A percentile compares a stretch with the other conserved stretches of the same genome.
Conservation (phyloP, 2,329 filamentous ascomycete species). For the Microsporum canis region DNA sequence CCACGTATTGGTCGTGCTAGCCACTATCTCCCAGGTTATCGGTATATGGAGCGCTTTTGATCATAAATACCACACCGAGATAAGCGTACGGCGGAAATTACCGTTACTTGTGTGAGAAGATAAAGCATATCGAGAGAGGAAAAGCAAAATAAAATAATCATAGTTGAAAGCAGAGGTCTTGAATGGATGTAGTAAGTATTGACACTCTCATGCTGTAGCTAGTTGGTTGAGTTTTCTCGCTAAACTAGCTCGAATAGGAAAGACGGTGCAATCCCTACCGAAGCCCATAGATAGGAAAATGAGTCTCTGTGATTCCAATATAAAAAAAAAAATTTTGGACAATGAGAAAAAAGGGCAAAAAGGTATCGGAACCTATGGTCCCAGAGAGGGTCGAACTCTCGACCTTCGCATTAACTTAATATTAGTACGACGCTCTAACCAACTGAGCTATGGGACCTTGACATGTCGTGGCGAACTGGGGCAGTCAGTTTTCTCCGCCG, state of each 20-base stretch:
- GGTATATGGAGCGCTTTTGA: constrained; percentile 78
- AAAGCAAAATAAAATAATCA: background rate
- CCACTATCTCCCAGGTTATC: constrained; percentile 43
- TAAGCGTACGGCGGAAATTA: background rate
- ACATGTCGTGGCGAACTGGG: background rate
- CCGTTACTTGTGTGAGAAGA: background rate
- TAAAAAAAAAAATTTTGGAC: background rate
- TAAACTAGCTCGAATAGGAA: background rate
- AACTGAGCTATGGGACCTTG: constrained; percentile 4
- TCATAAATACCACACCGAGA: constrained; percentile 52
- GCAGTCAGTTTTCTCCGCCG: background rate
- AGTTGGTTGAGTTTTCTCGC: background rate
- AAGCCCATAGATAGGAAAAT: background rate
- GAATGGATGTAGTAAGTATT: background rate
- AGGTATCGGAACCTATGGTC: constrained; percentile 4
- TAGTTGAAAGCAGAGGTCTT: background rate
- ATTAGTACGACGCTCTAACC: constrained; percentile 4
- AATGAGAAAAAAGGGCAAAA: constrained; percentile 2
- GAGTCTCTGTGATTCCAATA: background rate
- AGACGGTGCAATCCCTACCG: background rate
- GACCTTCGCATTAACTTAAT: constrained; percentile 8
- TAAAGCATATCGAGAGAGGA: background rate
- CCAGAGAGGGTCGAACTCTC: constrained; percentile 11
- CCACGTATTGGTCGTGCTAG: constrained; percentile 37
- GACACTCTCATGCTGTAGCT: background rate